Evolutionary conservation across 352 stramenopile genomes (phyloP).

Genomic region (Blastocystis sp.): DNA sequence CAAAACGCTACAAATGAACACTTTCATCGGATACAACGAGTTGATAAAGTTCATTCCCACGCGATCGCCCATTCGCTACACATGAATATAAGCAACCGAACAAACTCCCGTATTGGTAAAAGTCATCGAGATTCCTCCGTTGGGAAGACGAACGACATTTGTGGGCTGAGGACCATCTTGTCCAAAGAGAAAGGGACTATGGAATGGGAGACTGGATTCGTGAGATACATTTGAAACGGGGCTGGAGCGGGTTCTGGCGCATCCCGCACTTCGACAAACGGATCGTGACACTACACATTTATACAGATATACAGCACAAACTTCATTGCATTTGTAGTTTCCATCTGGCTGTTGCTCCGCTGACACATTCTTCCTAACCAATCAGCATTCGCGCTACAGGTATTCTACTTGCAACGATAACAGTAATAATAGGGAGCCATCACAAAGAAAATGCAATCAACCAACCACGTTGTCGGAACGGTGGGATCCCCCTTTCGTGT

Average conservation of each 20-base stretch:
- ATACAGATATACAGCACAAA: not conserved
- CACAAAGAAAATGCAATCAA: not conserved
- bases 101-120: not conserved
- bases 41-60: not conserved
- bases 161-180: not conserved
- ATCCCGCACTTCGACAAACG: conserved; percentile 45
- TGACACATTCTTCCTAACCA: conserved; percentile 27
- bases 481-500: conserved; percentile 1
- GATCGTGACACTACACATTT: conserved; percentile 3
- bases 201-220: not conserved
- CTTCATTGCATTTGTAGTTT: conserved; percentile 38
- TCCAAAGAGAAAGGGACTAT: not conserved
- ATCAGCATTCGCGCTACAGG: not conserved
- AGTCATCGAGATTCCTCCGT: conserved; percentile 1
- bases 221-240: not conserved
- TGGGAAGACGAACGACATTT: not conserved
- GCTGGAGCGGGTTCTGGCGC: not conserved
- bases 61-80: not conserved
- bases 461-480: not conserved
- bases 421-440: conserved; percentile 39
- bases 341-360: conserved; percentile 27
- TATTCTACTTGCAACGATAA: conserved; percentile 21
- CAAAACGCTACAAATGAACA: not conserved
- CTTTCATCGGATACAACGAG: not conserved
- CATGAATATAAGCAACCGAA: not conserved